Percentiles rank a stretch among this genome's conserved stretches.
phyloP scores from a whole-genome alignment of 257 asterid genomes.

The Solanum verrucosum region DNA sequence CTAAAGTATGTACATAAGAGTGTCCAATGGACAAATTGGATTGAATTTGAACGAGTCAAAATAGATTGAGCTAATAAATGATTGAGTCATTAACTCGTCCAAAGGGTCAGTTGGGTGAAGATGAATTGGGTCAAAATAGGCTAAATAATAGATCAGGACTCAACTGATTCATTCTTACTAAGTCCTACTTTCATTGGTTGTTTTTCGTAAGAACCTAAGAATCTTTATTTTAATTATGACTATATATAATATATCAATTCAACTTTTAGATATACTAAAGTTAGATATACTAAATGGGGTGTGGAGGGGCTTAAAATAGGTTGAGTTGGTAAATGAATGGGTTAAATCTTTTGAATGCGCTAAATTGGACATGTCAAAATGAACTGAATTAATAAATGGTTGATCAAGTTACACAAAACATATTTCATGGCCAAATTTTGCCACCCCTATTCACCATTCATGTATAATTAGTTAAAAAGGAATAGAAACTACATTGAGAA shows the following conservation, averaged over 20 bases:
- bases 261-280: background rate
- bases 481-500: constrained; percentile 5
- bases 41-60: background rate
- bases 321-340: background rate
- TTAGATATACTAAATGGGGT: background rate
- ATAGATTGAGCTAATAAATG: background rate
- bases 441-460: background rate
- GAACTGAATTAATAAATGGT: background rate
- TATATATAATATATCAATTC: background rate
- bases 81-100: background rate
- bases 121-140: background rate
- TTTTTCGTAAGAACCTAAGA: background rate
- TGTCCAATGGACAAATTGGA: background rate
- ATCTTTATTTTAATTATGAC: background rate
- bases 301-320: background rate
- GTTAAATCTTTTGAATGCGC: background rate
- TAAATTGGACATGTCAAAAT: background rate
- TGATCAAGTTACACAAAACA: background rate
- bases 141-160: background rate
- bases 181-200: background rate
- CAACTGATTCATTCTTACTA: background rate
- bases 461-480: constrained; percentile 1
- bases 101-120: background rate
- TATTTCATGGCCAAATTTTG: background rate
- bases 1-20: constrained; percentile 11